Evolutionary conservation across 2,329 filamentous ascomycete species (phyloP).

Genomic region (Hyphodiscus sp.): DNA sequence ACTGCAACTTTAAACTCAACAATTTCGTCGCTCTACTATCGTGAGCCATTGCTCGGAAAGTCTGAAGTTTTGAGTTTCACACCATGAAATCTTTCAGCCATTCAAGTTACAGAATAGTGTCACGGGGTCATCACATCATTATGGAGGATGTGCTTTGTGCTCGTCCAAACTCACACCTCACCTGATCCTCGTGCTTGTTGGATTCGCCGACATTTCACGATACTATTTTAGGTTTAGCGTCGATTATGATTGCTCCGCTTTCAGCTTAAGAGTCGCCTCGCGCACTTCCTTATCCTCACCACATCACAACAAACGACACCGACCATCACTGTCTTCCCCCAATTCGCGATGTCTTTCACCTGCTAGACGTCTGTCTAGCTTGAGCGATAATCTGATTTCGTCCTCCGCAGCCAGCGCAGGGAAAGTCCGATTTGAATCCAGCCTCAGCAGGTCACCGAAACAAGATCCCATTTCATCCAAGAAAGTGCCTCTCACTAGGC

Average conservation of each 20-base stretch:
- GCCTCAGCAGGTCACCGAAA: constrained; percentile 32
- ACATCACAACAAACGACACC: constrained; percentile 9
- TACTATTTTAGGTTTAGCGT: no score
- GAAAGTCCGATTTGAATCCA: constrained; percentile 37
- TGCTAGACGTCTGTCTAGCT: constrained; percentile 43
- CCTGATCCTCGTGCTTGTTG: no score
- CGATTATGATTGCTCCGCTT: neutral
- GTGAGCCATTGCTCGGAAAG: neutral
- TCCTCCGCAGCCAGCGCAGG: constrained; percentile 40
- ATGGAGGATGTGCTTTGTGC: neutral
- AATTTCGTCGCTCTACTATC: no score
- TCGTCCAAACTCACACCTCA: neutral
- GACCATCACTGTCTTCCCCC: constrained; percentile 10
- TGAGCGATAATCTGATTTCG: constrained; percentile 32
- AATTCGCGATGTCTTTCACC: constrained; percentile 25
- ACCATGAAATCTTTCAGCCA: neutral
- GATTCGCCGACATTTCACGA: no score
- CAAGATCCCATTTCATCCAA: constrained; percentile 10
- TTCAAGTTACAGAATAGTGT: neutral
- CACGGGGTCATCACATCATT: neutral
- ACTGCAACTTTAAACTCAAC: no score
- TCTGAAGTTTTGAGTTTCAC: neutral
- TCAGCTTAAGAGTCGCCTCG: neutral
- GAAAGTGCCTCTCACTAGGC: constrained; percentile 16
- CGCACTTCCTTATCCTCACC: neutral